phyloP scores from a whole-genome alignment of 139 green algal genomes.

The Chlorella sorokiniana region DNA sequence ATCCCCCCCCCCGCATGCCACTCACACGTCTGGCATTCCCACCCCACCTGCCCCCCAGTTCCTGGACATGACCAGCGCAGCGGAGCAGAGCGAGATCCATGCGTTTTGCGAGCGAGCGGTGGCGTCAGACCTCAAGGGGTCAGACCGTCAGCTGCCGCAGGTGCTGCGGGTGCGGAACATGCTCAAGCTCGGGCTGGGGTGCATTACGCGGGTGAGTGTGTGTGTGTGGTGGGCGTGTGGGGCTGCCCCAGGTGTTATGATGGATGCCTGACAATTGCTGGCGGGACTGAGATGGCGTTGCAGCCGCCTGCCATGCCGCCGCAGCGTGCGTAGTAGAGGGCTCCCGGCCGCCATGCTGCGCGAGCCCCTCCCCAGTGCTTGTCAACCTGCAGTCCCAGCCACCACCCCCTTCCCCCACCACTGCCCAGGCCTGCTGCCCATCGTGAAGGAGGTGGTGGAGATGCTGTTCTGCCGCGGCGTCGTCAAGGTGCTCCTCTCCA shows the following conservation, averaged over 20 bases:
- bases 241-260: not conserved
- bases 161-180: conserved; percentile 84
- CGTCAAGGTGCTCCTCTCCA: conserved; percentile 90
- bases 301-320: not conserved
- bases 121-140: conserved; percentile 66
- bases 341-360: no score
- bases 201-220: conserved; percentile 84
- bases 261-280: no score
- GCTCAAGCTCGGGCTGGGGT: conserved; percentile 89
- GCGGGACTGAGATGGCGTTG: no score
- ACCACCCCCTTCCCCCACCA: not conserved
- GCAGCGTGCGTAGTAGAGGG: no score
- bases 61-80: conserved; percentile 74
- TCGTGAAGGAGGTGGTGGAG: conserved; percentile 98
- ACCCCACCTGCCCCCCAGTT: conserved; percentile 33
- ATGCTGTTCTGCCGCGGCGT: conserved; percentile 98
- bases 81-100: conserved; percentile 79
- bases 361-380: no score
- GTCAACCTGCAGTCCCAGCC: no score
- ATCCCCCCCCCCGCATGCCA: no score
- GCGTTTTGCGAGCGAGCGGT: conserved; percentile 61
- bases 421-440: conserved; percentile 86
- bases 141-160: conserved; percentile 82
- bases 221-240: not conserved
- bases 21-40: conserved; percentile 46